A percentile compares a stretch with the other conserved stretches of the same genome.
phyloP scores from a whole-genome alignment of 768 basidiomycete species.

The Epithele typhae region DNA sequence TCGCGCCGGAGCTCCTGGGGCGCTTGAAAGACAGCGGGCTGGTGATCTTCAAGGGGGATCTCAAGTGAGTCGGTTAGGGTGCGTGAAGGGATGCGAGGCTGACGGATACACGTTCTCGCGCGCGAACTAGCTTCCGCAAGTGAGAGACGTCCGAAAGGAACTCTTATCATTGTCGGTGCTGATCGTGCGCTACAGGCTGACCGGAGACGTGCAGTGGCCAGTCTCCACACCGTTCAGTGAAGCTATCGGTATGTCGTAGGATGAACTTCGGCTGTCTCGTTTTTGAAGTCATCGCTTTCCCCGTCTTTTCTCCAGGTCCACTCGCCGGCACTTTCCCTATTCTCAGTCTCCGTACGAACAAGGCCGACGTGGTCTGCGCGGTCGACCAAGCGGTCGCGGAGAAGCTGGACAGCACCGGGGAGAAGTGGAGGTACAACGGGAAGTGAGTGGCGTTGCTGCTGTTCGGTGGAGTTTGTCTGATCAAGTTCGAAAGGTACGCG shows the following conservation, averaged over 20 bases:
- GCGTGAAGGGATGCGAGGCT: neutral
- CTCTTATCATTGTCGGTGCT: too few species aligned
- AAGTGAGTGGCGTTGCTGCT: constrained; percentile 43
- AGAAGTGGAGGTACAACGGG: constrained; percentile 78
- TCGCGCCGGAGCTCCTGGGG: constrained; percentile 47
- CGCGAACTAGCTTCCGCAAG: constrained; percentile 69
- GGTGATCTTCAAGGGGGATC: constrained; percentile 91
- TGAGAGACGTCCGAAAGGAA: constrained; percentile 34
- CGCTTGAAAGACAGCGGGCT: constrained; percentile 53
- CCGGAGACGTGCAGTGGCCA: constrained; percentile 88
- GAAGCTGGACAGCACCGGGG: constrained; percentile 55
- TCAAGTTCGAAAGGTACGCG: constrained; percentile 16
- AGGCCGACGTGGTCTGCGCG: constrained; percentile 92
- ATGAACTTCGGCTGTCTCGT: too few species aligned
- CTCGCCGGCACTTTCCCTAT: constrained; percentile 76
- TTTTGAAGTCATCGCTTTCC: too few species aligned
- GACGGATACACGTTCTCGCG: neutral
- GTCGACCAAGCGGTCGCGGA: constrained; percentile 66
- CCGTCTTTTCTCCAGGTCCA: too few species aligned
- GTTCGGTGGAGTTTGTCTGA: too few species aligned
- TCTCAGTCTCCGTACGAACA: constrained; percentile 86
- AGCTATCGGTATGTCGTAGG: constrained; percentile 59
- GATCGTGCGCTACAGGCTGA: constrained; percentile 48
- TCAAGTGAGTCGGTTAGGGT: constrained; percentile 60
- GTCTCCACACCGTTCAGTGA: constrained; percentile 67